Evolutionary conservation across 75 land plant genomes (phyloP).

Genomic region (Larix kaempferi): DNA sequence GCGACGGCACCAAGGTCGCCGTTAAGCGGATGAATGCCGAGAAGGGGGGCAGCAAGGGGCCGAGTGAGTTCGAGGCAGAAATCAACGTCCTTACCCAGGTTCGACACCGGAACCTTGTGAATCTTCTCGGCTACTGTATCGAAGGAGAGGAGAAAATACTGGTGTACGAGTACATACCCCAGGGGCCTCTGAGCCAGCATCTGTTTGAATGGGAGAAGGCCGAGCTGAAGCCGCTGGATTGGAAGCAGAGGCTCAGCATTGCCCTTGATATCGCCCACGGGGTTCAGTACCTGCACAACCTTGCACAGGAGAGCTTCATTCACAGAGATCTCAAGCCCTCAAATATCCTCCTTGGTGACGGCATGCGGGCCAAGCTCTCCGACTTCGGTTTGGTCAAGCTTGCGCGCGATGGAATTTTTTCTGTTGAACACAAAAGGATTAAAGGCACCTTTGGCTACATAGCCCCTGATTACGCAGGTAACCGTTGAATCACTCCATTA

Average conservation of each 20-base stretch:
- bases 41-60: no score
- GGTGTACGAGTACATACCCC: conserved; percentile 42
- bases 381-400: conserved; percentile 84
- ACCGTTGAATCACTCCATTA: neutral
- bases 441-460: conserved; percentile 90
- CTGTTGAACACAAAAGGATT: conserved; percentile 64
- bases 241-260: conserved; percentile 66
- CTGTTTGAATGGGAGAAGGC: conserved; percentile 50
- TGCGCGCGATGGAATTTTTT: conserved; percentile 64
- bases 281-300: conserved; percentile 50
- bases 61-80: no score
- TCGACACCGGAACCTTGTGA: conserved; percentile 63
- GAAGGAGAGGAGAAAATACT: conserved; percentile 60
- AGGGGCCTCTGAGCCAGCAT: conserved; percentile 58
- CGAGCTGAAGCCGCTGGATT: conserved; percentile 52
- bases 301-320: conserved; percentile 58
- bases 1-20: conserved; percentile 88
- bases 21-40: conserved; percentile 81
- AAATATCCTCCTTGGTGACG: conserved; percentile 50
- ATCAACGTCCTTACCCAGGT: conserved; percentile 43
- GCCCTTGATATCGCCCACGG: conserved; percentile 80
- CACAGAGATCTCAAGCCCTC: conserved; percentile 62
- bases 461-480: conserved; percentile 89
- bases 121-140: conserved; percentile 65
- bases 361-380: conserved; percentile 65